These are phyloP conservation scores for Volvox africanus DNA, from an alignment of 139 green algal species.

Conservation along the genomic window DNA sequence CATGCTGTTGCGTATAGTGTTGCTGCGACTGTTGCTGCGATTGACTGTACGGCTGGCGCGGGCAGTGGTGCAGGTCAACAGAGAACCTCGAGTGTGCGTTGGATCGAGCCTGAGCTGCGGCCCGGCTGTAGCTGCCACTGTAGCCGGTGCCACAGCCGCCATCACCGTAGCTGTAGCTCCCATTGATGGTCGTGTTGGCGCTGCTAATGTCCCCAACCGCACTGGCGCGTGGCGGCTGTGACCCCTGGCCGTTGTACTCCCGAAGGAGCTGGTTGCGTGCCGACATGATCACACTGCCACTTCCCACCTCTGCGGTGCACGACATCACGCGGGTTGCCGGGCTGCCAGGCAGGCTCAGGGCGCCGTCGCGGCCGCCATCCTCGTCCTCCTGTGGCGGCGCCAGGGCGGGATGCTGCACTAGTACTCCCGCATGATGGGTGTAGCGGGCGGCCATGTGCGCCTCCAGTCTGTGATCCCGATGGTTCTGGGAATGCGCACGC, in stretches of 20 bases:
- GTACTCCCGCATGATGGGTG: neutral
- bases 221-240: neutral
- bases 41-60: neutral
- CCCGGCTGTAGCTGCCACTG: neutral
- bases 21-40: neutral
- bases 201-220: neutral
- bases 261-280: neutral
- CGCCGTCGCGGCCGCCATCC: neutral
- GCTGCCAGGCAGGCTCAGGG: neutral
- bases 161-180: neutral
- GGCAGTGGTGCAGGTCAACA: neutral
- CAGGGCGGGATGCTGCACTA: neutral
- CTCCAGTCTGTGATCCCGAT: neutral
- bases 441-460: neutral
- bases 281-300: neutral
- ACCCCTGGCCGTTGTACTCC: neutral
- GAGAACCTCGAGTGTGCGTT: conserved; percentile 13
- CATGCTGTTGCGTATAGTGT: neutral
- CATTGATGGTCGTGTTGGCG: neutral
- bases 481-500: neutral
- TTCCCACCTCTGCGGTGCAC: neutral
- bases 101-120: neutral
- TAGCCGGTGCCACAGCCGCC: neutral
- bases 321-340: neutral
- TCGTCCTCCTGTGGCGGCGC: neutral